A percentile compares a stretch with the other conserved stretches of the same genome.
phyloP scores from a whole-genome alignment of 1,284 basidiomycete species.

The Kalmanozyma brasiliensis region DNA sequence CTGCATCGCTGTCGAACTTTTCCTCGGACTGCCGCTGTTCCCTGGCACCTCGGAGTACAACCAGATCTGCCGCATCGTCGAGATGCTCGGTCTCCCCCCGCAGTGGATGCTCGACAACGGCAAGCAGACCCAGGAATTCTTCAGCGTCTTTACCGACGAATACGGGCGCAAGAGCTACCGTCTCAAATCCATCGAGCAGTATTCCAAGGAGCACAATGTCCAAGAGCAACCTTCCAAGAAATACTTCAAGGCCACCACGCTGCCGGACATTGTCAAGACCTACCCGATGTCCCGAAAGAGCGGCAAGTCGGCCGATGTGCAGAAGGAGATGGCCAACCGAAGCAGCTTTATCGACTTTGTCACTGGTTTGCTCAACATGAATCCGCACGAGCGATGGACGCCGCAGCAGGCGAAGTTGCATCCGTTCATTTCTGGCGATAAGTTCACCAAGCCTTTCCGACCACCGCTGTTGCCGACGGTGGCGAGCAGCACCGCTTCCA shows the following conservation, averaged over 20 bases:
- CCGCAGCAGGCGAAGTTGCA: conserved; percentile 95
- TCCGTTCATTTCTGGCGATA: conserved; percentile 98
- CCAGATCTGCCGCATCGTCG: conserved; percentile 93
- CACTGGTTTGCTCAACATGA: conserved; percentile 89
- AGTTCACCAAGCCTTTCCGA: conserved; percentile 72
- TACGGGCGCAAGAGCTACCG: conserved; percentile 88
- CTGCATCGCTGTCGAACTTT: conserved; percentile 96
- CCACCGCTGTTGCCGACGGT: conserved; percentile 55
- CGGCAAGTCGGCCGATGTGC: conserved; percentile 84
- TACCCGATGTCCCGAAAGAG: conserved; percentile 86
- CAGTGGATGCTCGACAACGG: conserved; percentile 93
- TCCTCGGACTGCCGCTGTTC: conserved; percentile 93
- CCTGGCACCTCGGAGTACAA: conserved; percentile 99
- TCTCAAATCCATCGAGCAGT: conserved; percentile 92
- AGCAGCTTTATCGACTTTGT: conserved; percentile 98
- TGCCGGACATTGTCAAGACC: conserved; percentile 95
- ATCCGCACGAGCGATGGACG: conserved; percentile 94
- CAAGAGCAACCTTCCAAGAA: conserved; percentile 98
- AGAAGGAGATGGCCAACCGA: conserved; percentile 94
- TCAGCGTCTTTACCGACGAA: conserved; percentile 81
- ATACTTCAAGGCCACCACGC: conserved; percentile 93
- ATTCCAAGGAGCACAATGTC: conserved; percentile 90
- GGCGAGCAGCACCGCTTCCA: conserved; percentile 10
- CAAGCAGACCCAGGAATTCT: conserved; percentile 95
- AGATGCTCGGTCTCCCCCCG: conserved; percentile 96